Base-by-base conservation (phyloP, 805 yeast genomes). In the Candida morakotiae region DNA sequence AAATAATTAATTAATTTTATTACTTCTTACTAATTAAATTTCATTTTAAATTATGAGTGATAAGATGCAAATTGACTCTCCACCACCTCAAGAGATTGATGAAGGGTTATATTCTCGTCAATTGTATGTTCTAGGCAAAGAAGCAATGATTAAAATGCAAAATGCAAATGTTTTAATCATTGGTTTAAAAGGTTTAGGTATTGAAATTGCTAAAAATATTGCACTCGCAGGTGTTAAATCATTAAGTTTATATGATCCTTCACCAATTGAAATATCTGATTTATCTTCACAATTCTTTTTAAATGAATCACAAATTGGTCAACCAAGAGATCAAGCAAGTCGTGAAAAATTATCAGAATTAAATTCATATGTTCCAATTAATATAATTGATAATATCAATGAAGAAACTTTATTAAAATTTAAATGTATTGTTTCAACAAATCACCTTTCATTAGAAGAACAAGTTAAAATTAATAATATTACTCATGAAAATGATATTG, bases 81-180 rank as follows among this genome's bases (percentile, higher is more conserved):
- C 72, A 34, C 52, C 61, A 17, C 57, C 56, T 29, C 63, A 43
- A 13, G 42, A 78, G 43, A 91, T 93, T 53, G 98, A 93, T 59
- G 98, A 93, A 71, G 74, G 94, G 41, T 75, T 93, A 49, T 93
- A 93, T 73, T 89, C 98, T 27, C 87, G 98, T 61, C 98, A 93
- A 67, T 77, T 93, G 62, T 87, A 91, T 53, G 99, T 93, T 36
- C 66, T 93, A 47, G 99, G 99, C 44, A 88, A 87, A 53, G 99
- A 93, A 48, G 99, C 99, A 36, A 93, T 93, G 99, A 70, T 89
- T 51, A 86, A 87, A 61, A 86, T 93, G 97, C 96, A 89, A 53
- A 73, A 77, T 47, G 88, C 98, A 18, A 87, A 85, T 51, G 96
- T 93, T n/a, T 75, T 93, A 34, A 73, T 93, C 33, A 77, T 89